phyloP scores from a whole-genome alignment of 2,329 filamentous ascomycete species.

The Aspergillus hiratsukae region DNA sequence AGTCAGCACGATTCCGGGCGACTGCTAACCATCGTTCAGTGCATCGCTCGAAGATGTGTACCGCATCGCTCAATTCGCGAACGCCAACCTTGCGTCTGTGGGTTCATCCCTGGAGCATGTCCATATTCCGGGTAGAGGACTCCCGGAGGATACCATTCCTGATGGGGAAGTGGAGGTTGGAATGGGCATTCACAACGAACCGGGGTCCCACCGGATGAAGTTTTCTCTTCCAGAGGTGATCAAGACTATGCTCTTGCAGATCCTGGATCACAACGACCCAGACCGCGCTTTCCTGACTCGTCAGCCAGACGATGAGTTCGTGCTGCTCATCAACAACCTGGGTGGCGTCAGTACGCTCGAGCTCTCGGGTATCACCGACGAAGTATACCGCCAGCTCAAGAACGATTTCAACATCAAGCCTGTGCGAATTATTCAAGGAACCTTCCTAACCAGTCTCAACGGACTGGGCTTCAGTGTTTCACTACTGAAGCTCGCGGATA shows the following conservation, averaged over 20 bases:
- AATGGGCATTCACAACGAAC: conserved; percentile 70
- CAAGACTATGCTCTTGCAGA: conserved; percentile 60
- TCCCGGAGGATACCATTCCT: conserved; percentile 48
- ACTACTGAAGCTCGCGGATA: conserved; percentile 58
- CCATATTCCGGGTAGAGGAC: conserved; percentile 77
- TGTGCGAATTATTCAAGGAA: conserved; percentile 58
- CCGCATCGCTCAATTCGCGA: conserved; percentile 64
- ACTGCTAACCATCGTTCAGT: conserved; percentile 17
- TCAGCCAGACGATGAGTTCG: conserved; percentile 55
- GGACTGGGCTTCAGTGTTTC: conserved; percentile 68
- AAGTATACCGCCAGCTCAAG: conserved; percentile 59
- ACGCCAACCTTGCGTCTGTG: conserved; percentile 75
- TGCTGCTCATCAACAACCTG: conserved; percentile 65
- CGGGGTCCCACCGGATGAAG: conserved; percentile 50
- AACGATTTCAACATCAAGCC: conserved; percentile 57
- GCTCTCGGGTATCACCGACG: conserved; percentile 62
- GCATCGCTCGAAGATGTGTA: conserved; percentile 65
- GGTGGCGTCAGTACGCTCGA: conserved; percentile 65
- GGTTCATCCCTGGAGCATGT: conserved; percentile 84
- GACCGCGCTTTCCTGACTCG: conserved; percentile 61
- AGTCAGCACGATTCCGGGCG: neutral
- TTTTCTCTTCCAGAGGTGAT: conserved; percentile 49
- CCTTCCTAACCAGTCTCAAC: conserved; percentile 69
- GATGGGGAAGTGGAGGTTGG: conserved; percentile 61
- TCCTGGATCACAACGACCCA: conserved; percentile 58